phyloP scores from a whole-genome alignment of 2,329 filamentous ascomycete species.

The Herpotrichia juniperi region DNA sequence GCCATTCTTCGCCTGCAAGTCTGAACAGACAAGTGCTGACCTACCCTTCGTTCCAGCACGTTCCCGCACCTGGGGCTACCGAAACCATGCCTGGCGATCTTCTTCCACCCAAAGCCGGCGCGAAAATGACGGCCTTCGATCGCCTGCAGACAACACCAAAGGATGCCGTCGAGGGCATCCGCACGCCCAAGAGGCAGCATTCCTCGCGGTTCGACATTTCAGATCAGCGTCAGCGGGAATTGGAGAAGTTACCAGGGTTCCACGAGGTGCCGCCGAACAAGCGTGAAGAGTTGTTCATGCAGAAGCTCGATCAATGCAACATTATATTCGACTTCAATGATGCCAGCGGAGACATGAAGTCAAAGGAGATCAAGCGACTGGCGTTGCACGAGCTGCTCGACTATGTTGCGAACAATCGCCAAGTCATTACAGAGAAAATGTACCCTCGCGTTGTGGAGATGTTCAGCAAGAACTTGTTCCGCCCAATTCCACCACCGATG shows the following conservation, averaged over 20 bases:
- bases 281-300: slow-evolving; percentile 97
- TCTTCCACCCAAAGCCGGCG: slow-evolving; percentile 87
- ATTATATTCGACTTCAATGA: slow-evolving; percentile 99
- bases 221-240: slow-evolving; percentile 82
- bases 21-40: slow-evolving; percentile 13
- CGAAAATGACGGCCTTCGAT: slow-evolving; percentile 88
- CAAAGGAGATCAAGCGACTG: slow-evolving; percentile 97
- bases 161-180: slow-evolving; percentile 92
- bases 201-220: slow-evolving; percentile 98
- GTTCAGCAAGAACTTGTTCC: slow-evolving; percentile 98
- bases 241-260: slow-evolving; percentile 97
- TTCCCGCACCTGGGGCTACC: slow-evolving; percentile 88
- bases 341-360: slow-evolving; percentile 97
- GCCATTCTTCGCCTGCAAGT: neutral
- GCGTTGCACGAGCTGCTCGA: slow-evolving; percentile 95
- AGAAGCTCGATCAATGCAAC: slow-evolving; percentile 99
- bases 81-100: slow-evolving; percentile 99
- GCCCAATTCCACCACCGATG: slow-evolving; percentile 94
- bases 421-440: slow-evolving; percentile 99
- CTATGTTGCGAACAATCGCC: slow-evolving; percentile 97
- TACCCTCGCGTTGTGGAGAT: slow-evolving; percentile 98
- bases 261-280: slow-evolving; percentile 96
- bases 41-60: slow-evolving; percentile 64
- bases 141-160: slow-evolving; percentile 92
- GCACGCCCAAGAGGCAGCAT: slow-evolving; percentile 95